These are phyloP conservation scores for Albugo laibachii DNA, from an alignment of 352 stramenopile genomes.

Conservation along the genomic window DNA sequence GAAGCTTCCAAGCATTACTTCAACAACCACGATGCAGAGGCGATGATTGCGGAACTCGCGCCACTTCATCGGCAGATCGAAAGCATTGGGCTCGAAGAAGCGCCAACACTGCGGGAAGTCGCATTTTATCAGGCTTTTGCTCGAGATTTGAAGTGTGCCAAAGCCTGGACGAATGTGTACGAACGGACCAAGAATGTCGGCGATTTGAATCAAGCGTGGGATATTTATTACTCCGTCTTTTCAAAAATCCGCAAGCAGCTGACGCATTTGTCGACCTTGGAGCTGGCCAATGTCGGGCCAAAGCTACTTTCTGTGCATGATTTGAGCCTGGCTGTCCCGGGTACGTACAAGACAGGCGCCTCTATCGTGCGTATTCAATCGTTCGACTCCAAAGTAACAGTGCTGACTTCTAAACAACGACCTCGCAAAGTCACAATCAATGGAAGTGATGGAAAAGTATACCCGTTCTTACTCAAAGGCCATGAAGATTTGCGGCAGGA, in stretches of 20 bases:
- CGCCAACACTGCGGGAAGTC: slow-evolving; percentile 64
- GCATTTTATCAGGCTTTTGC: slow-evolving; percentile 84
- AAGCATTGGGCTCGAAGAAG: slow-evolving; percentile 46
- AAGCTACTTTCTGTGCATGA: slow-evolving; percentile 87
- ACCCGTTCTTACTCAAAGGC: slow-evolving; percentile 99
- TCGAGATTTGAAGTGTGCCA: slow-evolving; percentile 75
- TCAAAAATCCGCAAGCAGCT: slow-evolving; percentile 84
- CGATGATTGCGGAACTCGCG: slow-evolving; percentile 92
- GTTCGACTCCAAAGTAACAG: slow-evolving; percentile 90
- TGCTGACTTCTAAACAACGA: slow-evolving; percentile 98
- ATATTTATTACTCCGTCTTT: slow-evolving; percentile 99
- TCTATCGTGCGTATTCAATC: slow-evolving; percentile 77
- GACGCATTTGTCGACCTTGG: slow-evolving; percentile 89
- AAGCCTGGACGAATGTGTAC: slow-evolving; percentile 69
- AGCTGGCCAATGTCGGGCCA: slow-evolving; percentile 94
- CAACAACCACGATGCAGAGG: slow-evolving; percentile 89
- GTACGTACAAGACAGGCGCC: slow-evolving; percentile 68
- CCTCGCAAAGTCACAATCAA: slow-evolving; percentile 96
- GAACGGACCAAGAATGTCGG: slow-evolving; percentile 57
- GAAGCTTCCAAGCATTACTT: slow-evolving; percentile 97
- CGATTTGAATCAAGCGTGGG: slow-evolving; percentile 87
- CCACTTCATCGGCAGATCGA: slow-evolving; percentile 87
- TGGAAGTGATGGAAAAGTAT: slow-evolving; percentile 95
- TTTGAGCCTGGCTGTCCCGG: slow-evolving; percentile 93
- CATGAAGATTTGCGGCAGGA: slow-evolving; percentile 99